Base-by-base conservation (phyloP, 495 filamentous ascomycete genomes). In the Paragyromitra xinjiangensis region DNA sequence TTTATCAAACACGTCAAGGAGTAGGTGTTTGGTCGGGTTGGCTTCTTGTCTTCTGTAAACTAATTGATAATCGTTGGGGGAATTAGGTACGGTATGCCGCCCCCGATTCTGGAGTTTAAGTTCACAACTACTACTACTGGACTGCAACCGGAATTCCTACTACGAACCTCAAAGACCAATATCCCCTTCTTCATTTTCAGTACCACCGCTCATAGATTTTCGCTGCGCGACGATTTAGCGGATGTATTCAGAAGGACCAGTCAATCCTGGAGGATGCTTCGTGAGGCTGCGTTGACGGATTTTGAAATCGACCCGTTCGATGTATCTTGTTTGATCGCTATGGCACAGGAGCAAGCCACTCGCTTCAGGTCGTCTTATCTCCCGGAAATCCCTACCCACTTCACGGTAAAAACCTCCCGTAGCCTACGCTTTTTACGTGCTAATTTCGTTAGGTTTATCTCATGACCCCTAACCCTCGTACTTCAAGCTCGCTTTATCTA, bases 301-400 rank as follows among this genome's bases (percentile, higher is more conserved):
- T 73, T 67, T 24, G 71, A 67, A 22, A 68, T 73, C 9, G 63
- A 73, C 39, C 71, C 62, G 29, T 71, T 64, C 26, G 69, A 71
- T 42, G 42, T 71, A 24, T 37, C 51, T 44, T 69, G 34, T 42
- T 42, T 69, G 19, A 58, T 69, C 19, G 66, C 66, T 12, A 69
- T 73, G 51, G 63, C 50, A 48, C 71, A 73, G 12, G 51, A 59
- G 50, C 62, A 68, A 56, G 45, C 22, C 6, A 26, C 22, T 8
- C n/a, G 12, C 0, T 68, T 68, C 37, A 58, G 37, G n/a, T 44
- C 6, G 9, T 64, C 22, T 11, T 16, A 44, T 56, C n/a, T 67
- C 39, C 26, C 11, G 3, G 39, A 73, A 12, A 29, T 24, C 16
- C 62, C 62, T n/a, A 55, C 11, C 3, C 34, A 51, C 8, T n/a